Conservation (phyloP, 306 rosid genomes). For the Malus sylvestris region DNA sequence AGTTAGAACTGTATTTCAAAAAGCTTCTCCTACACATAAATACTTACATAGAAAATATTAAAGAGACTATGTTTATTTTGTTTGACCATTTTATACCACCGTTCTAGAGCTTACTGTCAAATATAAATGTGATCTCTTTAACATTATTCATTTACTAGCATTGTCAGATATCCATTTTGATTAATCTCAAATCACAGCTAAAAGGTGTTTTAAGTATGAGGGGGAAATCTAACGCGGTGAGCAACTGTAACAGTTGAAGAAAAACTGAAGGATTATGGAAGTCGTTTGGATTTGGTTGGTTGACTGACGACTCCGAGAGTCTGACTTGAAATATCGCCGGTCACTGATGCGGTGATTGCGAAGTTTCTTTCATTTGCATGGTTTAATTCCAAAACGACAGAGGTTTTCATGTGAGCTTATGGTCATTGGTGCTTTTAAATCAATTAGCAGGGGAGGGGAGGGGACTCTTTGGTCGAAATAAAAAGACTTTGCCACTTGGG, state of each 20-base stretch:
- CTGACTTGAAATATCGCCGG: slow-evolving; percentile 14
- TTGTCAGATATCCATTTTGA: too few species aligned
- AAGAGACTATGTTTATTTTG: too few species aligned
- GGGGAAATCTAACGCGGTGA: slow-evolving; percentile 30
- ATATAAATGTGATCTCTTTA: too few species aligned
- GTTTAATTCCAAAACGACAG: neutral
- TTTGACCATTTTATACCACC: too few species aligned
- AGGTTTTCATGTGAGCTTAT: neutral
- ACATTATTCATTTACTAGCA: too few species aligned
- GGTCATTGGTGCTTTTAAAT: neutral
- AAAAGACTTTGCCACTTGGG: neutral
- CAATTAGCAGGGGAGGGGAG: neutral
- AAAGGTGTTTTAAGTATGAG: slow-evolving; percentile 30
- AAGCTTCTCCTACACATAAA: too few species aligned
- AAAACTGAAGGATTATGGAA: neutral
- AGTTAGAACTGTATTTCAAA: too few species aligned
- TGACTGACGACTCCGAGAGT: slow-evolving; percentile 26
- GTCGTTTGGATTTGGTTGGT: slow-evolving; percentile 16
- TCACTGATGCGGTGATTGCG: slow-evolving; percentile 34
- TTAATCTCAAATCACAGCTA: too few species aligned
- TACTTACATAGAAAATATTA: too few species aligned
- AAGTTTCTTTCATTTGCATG: neutral
- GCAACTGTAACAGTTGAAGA: slow-evolving; percentile 5
- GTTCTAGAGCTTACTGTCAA: too few species aligned
- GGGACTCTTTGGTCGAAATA: neutral